Evolutionary conservation across 2,329 filamentous ascomycete genomes (phyloP).

Genomic region (Sordariomycetes sp.): DNA sequence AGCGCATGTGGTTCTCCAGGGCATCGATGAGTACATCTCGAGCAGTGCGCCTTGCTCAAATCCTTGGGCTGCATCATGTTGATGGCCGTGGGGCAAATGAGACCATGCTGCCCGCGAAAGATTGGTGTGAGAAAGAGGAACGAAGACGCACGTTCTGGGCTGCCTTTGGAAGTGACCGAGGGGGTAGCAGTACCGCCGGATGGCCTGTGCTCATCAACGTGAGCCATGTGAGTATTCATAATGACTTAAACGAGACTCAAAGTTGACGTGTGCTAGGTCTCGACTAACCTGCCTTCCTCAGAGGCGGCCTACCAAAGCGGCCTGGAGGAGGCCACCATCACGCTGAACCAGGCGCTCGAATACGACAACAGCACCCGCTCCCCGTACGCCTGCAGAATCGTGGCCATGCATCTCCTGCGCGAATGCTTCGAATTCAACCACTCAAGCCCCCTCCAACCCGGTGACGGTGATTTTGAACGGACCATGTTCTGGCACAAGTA

Average conservation of each 20-base stretch:
- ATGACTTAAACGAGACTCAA: not conserved
- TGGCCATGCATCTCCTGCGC: slow-evolving; percentile 70
- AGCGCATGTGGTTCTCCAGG: slow-evolving; percentile 69
- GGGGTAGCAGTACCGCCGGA: slow-evolving; percentile 75
- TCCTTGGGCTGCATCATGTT: slow-evolving; percentile 71
- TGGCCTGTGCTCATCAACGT: slow-evolving; percentile 78
- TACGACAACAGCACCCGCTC: slow-evolving; percentile 43
- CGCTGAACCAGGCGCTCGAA: slow-evolving; percentile 51
- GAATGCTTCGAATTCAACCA: slow-evolving; percentile 64
- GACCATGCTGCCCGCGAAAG: slow-evolving; percentile 59
- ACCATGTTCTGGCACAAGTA: slow-evolving; percentile 79
- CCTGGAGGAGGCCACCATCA: slow-evolving; percentile 48
- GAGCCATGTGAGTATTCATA: slow-evolving; percentile 37
- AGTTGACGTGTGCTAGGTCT: slow-evolving; percentile 43
- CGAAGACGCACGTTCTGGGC: slow-evolving; percentile 75
- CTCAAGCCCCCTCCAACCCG: slow-evolving; percentile 59
- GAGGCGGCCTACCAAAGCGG: slow-evolving; percentile 66
- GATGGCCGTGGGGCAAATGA: slow-evolving; percentile 62
- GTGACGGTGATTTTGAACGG: slow-evolving; percentile 50
- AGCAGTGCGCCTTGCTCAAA: slow-evolving; percentile 58
- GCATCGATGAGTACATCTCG: slow-evolving; percentile 73
- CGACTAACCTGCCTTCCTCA: slow-evolving; percentile 64
- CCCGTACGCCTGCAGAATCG: slow-evolving; percentile 57
- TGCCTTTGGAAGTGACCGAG: slow-evolving; percentile 68
- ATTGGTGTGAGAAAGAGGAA: slow-evolving; percentile 69